Evolutionary conservation across 805 yeast species (phyloP), one percentile per base, ranked within the genome.

Genomic region (Myxozyma melibiosi): DNA sequence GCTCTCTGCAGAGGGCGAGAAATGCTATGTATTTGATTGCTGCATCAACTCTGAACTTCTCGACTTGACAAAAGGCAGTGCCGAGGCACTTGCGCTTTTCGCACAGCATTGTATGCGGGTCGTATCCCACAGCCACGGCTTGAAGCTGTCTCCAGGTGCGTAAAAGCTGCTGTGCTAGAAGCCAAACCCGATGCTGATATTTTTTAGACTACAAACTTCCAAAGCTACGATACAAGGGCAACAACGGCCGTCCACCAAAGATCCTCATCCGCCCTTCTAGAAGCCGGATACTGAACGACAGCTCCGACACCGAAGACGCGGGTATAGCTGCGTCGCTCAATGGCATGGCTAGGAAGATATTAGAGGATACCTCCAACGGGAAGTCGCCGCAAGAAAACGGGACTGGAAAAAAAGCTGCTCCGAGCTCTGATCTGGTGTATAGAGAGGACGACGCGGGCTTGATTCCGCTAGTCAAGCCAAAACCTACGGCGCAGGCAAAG

Each of bases 101-200:
- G 80, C 86, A 5, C 96, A 89, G 68, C 89, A 96, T 86, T 85
- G 96, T 66, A 69, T 90, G 39, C 96, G 89, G 67, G 80, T 90
- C 9, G 82, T 88, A 2, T 96, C 89, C 68, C 73, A 84, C 57
- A 66, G 78, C 25, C 74, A 72, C 14, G 74, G 76, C 47, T 68
- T 83, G 1, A 70, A 74, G 3, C 74, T 90, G 16, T 87, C 85
- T 53, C 73, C 96, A 51, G 64, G 62, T 60, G 38, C 18, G 27
- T 28, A 22, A 13, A 14, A 14, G 8, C 6, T 14, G n/a, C 16
- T 27, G 18, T 27, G 4, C 8, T 28, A 2, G 27, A 8, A 20
- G 13, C 18, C 14, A 18, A 24, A 5, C 7, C n/a, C 8, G 14
- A 4, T 16, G 16, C 40, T 34, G 28, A 30, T 24, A 11, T 16